Evolutionary conservation across 2,329 filamentous ascomycete species (phyloP), one percentile per base, ranked within the genome.

Genomic region (Colletotrichum eremochloae): DNA sequence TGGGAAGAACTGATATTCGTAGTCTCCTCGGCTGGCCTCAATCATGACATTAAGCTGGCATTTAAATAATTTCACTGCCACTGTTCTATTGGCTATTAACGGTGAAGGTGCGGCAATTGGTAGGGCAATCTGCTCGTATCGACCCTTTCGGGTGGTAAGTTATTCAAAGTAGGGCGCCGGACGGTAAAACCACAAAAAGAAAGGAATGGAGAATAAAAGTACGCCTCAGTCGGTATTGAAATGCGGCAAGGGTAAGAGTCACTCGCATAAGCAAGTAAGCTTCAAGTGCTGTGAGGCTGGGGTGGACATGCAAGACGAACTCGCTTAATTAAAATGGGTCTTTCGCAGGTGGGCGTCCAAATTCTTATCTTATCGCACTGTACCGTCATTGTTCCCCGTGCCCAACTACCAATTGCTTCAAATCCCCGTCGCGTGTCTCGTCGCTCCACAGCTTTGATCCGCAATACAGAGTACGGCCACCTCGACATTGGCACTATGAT

Each of bases 291-390:
- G 9, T 33, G 29, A 67, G 52, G 14, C 31, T 53, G 65, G 40
- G 50, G 18, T 6, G n/a, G 50, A n/a, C 48, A 63, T 42, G 66
- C 31, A 50, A 56, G 42, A 38, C 31, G 15, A 48, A 11, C 67
- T 70, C 67, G 67, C 67, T 57, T 67, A 67, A 69, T 69, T 58
- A 53, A 67, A 55, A 40, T 61, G 44, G 63, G 55, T 31, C 67
- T 1, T 8, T n/a, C 31, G 33, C 24, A 44, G 29, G 14, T 46
- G 24, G 46, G 2, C 9, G 5, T 42, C 11, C 38, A 24, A 8
- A 2, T 36, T 8, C 52, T 71, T 71, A 71, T 71, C 69, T 71
- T 68, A 71, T 71, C 69, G 58, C 58, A 46, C 64, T 63, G 40
- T 31, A 61, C 62, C 61, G 67, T 71, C 67, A 60, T 67, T 44